Conservation (phyloP, 1,139 yeast genomes). For the Zygosaccharomyces sapae region DNA sequence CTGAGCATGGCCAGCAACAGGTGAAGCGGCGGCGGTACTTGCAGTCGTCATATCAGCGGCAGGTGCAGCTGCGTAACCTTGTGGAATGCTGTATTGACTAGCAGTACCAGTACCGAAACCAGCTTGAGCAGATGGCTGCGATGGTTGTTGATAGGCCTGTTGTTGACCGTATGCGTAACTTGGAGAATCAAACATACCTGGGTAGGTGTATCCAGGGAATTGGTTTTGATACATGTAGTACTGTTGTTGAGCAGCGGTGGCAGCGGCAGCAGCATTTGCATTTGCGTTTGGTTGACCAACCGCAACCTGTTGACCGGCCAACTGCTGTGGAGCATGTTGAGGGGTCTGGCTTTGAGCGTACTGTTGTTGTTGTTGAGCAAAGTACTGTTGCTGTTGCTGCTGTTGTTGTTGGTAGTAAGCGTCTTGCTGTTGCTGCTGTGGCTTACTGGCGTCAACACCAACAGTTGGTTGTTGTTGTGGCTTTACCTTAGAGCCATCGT, state of each 20-base stretch:
- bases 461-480: too few species aligned
- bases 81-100: constrained; percentile 23
- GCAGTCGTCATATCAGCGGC: constrained; percentile 23
- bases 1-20: constrained; percentile 23
- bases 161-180: constrained; percentile 30
- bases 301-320: constrained; percentile 8
- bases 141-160: constrained; percentile 27
- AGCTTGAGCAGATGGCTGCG: constrained; percentile 18
- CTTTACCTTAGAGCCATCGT: too few species aligned
- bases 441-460: too few species aligned
- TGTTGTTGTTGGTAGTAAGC: constrained; percentile 8
- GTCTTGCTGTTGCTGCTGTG: too few species aligned
- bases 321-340: constrained; percentile 19
- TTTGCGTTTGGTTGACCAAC: constrained; percentile 21
- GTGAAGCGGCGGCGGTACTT: constrained; percentile 24
- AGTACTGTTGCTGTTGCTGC: constrained; percentile 13
- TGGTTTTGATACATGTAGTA: constrained; percentile 36
- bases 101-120: constrained; percentile 12
- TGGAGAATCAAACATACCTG: constrained; percentile 35
- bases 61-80: constrained; percentile 23
- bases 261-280: constrained; percentile 20
- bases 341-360: constrained; percentile 11
- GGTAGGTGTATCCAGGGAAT: constrained; percentile 39
- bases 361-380: constrained; percentile 18
- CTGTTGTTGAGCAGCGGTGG: constrained; percentile 32